These are phyloP conservation scores for Lignosus rhinocerotis DNA, from an alignment of 1,284 basidiomycete species.

Conservation along the genomic window DNA sequence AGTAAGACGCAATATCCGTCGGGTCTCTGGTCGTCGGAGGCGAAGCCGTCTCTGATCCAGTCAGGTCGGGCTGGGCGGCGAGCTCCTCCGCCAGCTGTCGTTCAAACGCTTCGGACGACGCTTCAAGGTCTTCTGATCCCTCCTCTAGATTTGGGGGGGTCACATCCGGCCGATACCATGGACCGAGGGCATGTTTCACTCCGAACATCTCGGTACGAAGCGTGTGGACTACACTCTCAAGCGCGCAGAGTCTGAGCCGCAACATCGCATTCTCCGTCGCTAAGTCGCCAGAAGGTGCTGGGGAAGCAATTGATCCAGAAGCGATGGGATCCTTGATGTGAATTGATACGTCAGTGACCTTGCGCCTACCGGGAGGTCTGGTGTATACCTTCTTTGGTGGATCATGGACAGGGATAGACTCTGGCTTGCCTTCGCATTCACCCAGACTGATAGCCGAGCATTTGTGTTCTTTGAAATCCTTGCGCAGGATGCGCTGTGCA, in stretches of 20 bases:
- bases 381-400: background rate
- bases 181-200: constrained; percentile 26
- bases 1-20: constrained; percentile 48
- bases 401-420: background rate
- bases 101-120: background rate
- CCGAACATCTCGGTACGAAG: constrained; percentile 24
- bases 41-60: background rate
- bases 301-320: background rate
- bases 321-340: background rate
- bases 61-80: background rate
- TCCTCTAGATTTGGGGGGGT: background rate
- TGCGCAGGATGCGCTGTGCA: constrained; percentile 43
- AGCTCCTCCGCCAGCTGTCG: constrained; percentile 15
- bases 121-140: background rate
- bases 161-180: constrained; percentile 26
- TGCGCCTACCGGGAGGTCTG: background rate
- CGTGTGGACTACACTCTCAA: constrained; percentile 25
- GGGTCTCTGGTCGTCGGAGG: constrained; percentile 7
- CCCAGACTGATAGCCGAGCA: background rate
- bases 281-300: background rate
- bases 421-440: background rate
- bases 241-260: constrained; percentile 22
- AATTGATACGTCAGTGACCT: background rate
- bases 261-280: constrained; percentile 25
- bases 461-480: constrained; percentile 35